phyloP scores from a whole-genome alignment of 805 yeast genomes.

The Cyberlindnera lachancei region DNA sequence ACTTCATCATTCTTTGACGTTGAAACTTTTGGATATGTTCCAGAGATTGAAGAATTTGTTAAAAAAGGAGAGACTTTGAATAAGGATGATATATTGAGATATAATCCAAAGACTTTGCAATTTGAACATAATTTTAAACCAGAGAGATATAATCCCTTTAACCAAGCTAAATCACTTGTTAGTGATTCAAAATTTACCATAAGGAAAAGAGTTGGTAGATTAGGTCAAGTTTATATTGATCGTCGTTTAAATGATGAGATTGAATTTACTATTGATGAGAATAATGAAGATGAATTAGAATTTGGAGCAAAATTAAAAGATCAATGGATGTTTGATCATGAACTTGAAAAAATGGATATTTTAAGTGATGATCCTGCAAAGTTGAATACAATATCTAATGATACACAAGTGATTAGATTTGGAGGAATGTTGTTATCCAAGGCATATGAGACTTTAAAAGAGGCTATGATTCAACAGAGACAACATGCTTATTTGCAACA shows the following conservation, averaged over 20 bases:
- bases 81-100: constrained; percentile 25
- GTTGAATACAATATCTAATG: constrained; percentile 74
- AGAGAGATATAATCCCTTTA: constrained; percentile 32
- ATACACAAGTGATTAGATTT: constrained; percentile 83
- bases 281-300: constrained; percentile 20
- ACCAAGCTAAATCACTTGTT: constrained; percentile 25
- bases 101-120: constrained; percentile 18
- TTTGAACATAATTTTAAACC: constrained; percentile 22
- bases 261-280: constrained; percentile 32
- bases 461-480: constrained; percentile 60
- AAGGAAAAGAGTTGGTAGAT: constrained; percentile 70
- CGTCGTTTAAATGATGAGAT: constrained; percentile 41
- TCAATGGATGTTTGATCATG: constrained; percentile 58
- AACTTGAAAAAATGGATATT: constrained; percentile 35
- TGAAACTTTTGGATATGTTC: constrained; percentile 46
- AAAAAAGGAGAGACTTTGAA: constrained; percentile 17
- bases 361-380: constrained; percentile 73
- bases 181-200: constrained; percentile 45
- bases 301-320: constrained; percentile 55
- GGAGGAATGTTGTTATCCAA: constrained; percentile 87
- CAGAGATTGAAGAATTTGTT: constrained; percentile 19
- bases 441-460: constrained; percentile 71
- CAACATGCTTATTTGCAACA: constrained; percentile 6
- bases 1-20: constrained; percentile 61
- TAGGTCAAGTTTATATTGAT: constrained; percentile 66